A percentile compares a stretch with the other conserved stretches of the same genome.
phyloP scores from a whole-genome alignment of 2,329 filamentous ascomycete genomes.

The Pezicula radicicola region DNA sequence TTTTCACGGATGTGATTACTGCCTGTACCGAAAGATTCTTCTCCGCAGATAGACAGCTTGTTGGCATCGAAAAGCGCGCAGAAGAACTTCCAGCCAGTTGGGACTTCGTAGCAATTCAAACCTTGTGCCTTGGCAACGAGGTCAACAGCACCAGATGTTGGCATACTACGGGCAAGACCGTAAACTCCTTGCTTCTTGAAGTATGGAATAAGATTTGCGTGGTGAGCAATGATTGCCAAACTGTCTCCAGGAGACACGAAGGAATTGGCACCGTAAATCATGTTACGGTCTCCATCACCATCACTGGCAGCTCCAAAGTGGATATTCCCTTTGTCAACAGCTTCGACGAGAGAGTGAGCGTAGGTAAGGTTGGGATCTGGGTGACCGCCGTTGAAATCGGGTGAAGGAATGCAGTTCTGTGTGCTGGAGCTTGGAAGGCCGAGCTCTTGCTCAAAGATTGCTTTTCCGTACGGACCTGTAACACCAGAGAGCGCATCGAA shows the following conservation, averaged over 20 bases:
- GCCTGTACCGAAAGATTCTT: conserved; percentile 97
- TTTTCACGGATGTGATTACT: conserved; percentile 99
- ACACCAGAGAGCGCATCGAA: conserved; percentile 95
- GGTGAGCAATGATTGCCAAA: conserved; percentile 95
- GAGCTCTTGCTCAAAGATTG: conserved; percentile 93
- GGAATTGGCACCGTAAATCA: conserved; percentile 97
- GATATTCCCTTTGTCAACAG: conserved; percentile 85
- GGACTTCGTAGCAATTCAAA: conserved; percentile 90
- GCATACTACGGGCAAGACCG: conserved; percentile 95
- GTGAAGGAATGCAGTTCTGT: conserved; percentile 88
- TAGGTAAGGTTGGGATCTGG: conserved; percentile 98
- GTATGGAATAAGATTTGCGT: conserved; percentile 94
- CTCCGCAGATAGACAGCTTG: conserved; percentile 97
- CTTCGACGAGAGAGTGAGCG: conserved; percentile 89
- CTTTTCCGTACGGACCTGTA: conserved; percentile 90
- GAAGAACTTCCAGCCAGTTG: conserved; percentile 99
- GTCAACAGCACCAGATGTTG: conserved; percentile 92
- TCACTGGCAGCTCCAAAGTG: conserved; percentile 97
- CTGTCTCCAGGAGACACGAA: conserved; percentile 98
- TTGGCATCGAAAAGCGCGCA: conserved; percentile 91
- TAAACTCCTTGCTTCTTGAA: conserved; percentile 97
- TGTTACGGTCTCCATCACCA: conserved; percentile 97
- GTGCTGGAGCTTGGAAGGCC: conserved; percentile 73
- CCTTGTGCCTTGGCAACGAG: conserved; percentile 94
- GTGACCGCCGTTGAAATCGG: conserved; percentile 96